A percentile compares a stretch with the other conserved stretches of the same genome.
phyloP scores from a whole-genome alignment of 768 basidiomycete species.

The Boletus huronensis region DNA sequence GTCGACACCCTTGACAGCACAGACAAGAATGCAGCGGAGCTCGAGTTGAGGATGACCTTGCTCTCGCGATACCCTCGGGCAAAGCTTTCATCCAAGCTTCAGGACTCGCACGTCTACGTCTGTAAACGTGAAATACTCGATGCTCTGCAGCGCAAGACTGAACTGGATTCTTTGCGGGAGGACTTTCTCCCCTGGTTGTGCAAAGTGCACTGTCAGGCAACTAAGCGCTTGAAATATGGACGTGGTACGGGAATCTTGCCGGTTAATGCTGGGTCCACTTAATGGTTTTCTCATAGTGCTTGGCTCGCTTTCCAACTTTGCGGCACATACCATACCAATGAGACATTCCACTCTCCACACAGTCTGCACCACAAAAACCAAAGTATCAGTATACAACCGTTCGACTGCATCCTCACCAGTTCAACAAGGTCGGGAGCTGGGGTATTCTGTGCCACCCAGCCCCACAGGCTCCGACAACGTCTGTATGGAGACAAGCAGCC shows the following conservation, averaged over 20 bases:
- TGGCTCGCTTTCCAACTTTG: constrained; percentile 40
- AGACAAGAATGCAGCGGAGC: constrained; percentile 65
- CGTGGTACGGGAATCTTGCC: constrained; percentile 37
- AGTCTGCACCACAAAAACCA: constrained; percentile 17
- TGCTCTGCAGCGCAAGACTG: constrained; percentile 59
- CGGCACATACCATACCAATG: constrained; percentile 41
- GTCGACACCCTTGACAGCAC: constrained; percentile 67
- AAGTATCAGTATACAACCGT: neutral
- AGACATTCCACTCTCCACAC: constrained; percentile 55
- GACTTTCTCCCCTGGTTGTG: constrained; percentile 93
- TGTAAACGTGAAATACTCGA: constrained; percentile 75
- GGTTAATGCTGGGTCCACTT: neutral
- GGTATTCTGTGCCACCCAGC: constrained; percentile 44
- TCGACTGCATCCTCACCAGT: constrained; percentile 16
- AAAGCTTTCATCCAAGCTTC: constrained; percentile 61
- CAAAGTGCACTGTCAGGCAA: constrained; percentile 73
- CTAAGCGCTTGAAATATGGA: constrained; percentile 57
- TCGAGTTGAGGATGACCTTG: constrained; percentile 73
- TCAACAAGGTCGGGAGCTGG: constrained; percentile 28
- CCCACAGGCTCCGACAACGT: constrained; percentile 40
- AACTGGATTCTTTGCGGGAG: constrained; percentile 80
- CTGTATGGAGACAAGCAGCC: constrained; percentile 37
- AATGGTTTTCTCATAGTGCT: constrained; percentile 36
- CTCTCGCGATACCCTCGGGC: constrained; percentile 74
- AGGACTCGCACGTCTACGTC: constrained; percentile 91